These are phyloP conservation scores for Orychophragmus violaceus DNA, from an alignment of 345 rosid species.

Conservation along the genomic window DNA sequence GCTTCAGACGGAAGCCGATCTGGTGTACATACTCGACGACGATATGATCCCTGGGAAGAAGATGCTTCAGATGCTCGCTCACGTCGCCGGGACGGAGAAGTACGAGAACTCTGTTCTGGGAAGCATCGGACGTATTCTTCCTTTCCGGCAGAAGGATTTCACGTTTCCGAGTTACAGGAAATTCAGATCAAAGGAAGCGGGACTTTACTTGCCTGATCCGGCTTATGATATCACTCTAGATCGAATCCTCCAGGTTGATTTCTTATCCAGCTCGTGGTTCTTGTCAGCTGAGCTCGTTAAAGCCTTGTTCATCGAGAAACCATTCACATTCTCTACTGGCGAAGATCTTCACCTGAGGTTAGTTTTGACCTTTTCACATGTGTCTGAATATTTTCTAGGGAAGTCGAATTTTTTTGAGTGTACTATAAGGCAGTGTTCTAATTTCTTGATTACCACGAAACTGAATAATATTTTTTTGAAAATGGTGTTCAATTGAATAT, in stretches of 20 bases:
- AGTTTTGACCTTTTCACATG: neutral
- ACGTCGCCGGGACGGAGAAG: conserved; percentile 96
- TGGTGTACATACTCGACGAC: conserved; percentile 78
- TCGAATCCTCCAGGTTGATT: conserved; percentile 88
- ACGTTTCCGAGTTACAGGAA: conserved; percentile 97
- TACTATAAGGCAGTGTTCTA: neutral
- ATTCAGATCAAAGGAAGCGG: conserved; percentile 89
- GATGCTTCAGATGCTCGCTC: conserved; percentile 86
- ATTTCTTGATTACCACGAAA: neutral
- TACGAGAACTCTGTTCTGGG: conserved; percentile 88
- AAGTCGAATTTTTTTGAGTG: neutral
- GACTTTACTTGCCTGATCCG: conserved; percentile 94
- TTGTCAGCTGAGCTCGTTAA: conserved; percentile 85
- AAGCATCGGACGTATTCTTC: conserved; percentile 93
- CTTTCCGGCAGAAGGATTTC: conserved; percentile 85
- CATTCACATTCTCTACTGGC: conserved; percentile 88
- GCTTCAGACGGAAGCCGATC: conserved; percentile 84
- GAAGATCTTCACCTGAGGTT: conserved; percentile 98
- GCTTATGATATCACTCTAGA: conserved; percentile 83
- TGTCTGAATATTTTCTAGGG: neutral
- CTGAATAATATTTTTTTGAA: neutral
- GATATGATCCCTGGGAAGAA: conserved; percentile 96
- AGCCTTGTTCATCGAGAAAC: conserved; percentile 79
- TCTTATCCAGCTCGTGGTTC: conserved; percentile 97
- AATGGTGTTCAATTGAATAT: too few species aligned